These are phyloP conservation scores for Artemisia annua DNA, from an alignment of 129 eudicot genomes.

Conservation along the genomic window DNA sequence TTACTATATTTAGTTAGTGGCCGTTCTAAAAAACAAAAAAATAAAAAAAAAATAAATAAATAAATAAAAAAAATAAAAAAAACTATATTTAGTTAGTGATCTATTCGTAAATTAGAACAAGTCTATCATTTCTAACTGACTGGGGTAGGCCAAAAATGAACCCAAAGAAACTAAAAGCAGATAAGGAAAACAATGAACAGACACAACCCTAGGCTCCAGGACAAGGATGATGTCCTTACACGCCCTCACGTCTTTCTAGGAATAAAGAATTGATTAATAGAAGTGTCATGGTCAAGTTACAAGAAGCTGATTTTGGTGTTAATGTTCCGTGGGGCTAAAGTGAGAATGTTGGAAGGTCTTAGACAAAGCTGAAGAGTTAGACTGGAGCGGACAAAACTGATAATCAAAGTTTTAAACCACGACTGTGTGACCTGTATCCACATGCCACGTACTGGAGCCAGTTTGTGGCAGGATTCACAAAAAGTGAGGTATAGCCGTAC, in stretches of 20 bases:
- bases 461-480: slow-evolving; percentile 10
- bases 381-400: slow-evolving; percentile 17
- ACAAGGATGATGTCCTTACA: slow-evolving; percentile 15
- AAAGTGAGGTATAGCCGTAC: background rate
- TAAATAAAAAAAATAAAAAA: too few species aligned
- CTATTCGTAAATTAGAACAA: slow-evolving; percentile 7
- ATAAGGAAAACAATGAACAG: slow-evolving; percentile 10
- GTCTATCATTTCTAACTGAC: slow-evolving; percentile 7
- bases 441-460: background rate
- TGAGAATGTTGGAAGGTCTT: too few species aligned
- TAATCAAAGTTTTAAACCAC: slow-evolving; percentile 2
- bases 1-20: slow-evolving; percentile 19
- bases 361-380: background rate
- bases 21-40: too few species aligned
- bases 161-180: slow-evolving; percentile 8
- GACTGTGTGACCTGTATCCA: background rate
- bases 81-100: slow-evolving; percentile 16
- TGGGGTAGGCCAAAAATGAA: slow-evolving; percentile 15
- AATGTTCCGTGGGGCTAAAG: slow-evolving; percentile 3
- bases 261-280: background rate
- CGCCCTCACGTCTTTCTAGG: slow-evolving; percentile 1
- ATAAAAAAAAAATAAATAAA: too few species aligned
- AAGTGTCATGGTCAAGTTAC: slow-evolving; percentile 18
- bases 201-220: slow-evolving; percentile 15
- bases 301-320: background rate